Evolutionary conservation across 352 stramenopile species (phyloP), one percentile per base, ranked within the genome.

Genomic region (Globisporangium middletonii): DNA sequence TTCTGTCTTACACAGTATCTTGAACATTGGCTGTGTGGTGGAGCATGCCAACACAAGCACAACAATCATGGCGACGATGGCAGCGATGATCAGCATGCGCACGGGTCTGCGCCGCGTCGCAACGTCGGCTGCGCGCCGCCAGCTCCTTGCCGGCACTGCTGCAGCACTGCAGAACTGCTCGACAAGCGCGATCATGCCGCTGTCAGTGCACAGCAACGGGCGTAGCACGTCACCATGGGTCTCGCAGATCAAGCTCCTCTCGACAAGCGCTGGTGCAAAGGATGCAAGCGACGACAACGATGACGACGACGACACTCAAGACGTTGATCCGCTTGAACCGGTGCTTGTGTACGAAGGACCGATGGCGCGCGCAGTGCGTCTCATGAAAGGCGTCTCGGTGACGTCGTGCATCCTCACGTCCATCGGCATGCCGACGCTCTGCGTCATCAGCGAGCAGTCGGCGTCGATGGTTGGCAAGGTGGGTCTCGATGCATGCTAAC

Each of bases 361-460:
- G 7, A 89, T 93, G 75, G 66, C 75, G 7, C 80, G 80, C 50
- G 78, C 80, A 19, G 84, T 94, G 49, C 83, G 80, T 12, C 69
- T 92, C 33, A 94, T 92, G 82, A 94, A 94, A 67, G 80, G 77
- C n/a, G 80, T 94, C 42, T 94, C 84, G 4, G 62, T 94, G 23
- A 94, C 82, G 11, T 92, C 82, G 27, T 94, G 84, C 62, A 69
- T 76, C 27, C 74, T 94, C 65, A 94, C 84, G 60, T 83, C 75
- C 9, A 63, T 91, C 30, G 84, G 84, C 13, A 94, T 94, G 84
- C 84, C 84, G 11, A 71, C 80, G 44, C 65, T 90, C 19, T 92
- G 80, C 57, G 53, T 82, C n/a, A 52, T 92, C 26, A 92, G 79
- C 62, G 65, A 84, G 57, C 77, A 88, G 56, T 86, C 86, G 43